Conservation (phyloP, 495 filamentous ascomycete species). For the Wilcoxina mikolae region DNA sequence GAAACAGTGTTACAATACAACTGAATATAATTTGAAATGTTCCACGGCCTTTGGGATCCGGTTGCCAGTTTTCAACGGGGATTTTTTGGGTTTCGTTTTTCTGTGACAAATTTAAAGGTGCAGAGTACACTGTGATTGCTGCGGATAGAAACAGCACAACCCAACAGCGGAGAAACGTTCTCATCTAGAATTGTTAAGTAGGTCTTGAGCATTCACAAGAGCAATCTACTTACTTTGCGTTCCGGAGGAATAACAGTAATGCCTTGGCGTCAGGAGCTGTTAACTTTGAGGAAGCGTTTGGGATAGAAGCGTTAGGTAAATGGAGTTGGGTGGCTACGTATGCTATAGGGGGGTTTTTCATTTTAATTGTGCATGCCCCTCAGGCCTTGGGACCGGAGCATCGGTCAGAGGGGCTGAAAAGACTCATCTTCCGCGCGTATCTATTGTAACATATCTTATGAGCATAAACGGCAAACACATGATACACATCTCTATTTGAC, state of each 20-base stretch:
- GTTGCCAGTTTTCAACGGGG: background rate
- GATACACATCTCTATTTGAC: no score
- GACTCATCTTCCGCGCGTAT: no score
- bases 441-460: no score
- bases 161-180: background rate
- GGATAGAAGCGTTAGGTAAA: background rate
- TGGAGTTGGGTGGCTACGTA: no score
- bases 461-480: no score
- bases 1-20: background rate
- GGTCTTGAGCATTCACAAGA: background rate
- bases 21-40: constrained; percentile 1
- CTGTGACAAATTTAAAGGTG: no score
- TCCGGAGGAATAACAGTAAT: background rate
- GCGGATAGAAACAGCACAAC: background rate
- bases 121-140: background rate
- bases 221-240: background rate
- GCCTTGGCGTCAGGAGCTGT: background rate
- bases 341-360: no score
- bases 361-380: no score
- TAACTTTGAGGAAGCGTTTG: background rate
- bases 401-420: no score
- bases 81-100: background rate
- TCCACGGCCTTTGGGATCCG: constrained; percentile 4
- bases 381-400: no score
- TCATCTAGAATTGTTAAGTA: background rate